phyloP scores from a whole-genome alignment of 225 moss, liverwort and hornwort genomes.

The Ulota crispa region DNA sequence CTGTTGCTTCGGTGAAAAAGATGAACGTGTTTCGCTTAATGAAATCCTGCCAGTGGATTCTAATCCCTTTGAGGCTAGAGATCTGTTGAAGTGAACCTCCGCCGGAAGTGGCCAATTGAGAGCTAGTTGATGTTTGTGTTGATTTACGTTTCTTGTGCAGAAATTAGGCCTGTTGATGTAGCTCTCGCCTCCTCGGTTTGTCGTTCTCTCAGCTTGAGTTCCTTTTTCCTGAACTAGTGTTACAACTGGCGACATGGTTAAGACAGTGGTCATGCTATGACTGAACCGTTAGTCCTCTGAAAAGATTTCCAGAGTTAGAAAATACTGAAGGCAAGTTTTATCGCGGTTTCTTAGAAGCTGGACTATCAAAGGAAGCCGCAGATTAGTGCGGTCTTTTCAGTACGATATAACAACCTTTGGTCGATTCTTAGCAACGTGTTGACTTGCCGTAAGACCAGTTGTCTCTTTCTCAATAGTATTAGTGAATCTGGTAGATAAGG shows the following conservation, averaged over 20 bases:
- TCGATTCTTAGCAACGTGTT: not conserved
- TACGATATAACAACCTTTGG: not conserved
- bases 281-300: not conserved
- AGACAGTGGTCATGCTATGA: fast-evolving
- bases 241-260: not conserved
- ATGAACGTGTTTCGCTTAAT: not conserved
- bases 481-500: not conserved
- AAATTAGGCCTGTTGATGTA: no score
- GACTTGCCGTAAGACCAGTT: not conserved
- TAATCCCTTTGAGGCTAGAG: not conserved
- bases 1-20: not conserved
- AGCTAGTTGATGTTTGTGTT: not conserved
- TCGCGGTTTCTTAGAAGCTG: not conserved
- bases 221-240: not conserved
- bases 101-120: not conserved
- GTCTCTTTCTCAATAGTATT: not conserved
- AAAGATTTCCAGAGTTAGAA: not conserved
- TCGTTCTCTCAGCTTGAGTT: not conserved
- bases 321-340: no score
- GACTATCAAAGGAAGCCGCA: not conserved
- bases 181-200: not conserved
- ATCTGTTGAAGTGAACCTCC: not conserved
- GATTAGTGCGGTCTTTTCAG: no score
- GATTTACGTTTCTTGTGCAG: not conserved
- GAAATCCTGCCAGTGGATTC: not conserved